Evolutionary conservation across 2,329 filamentous ascomycete species (phyloP).

Genomic region (Colletotrichum orbiculare): DNA sequence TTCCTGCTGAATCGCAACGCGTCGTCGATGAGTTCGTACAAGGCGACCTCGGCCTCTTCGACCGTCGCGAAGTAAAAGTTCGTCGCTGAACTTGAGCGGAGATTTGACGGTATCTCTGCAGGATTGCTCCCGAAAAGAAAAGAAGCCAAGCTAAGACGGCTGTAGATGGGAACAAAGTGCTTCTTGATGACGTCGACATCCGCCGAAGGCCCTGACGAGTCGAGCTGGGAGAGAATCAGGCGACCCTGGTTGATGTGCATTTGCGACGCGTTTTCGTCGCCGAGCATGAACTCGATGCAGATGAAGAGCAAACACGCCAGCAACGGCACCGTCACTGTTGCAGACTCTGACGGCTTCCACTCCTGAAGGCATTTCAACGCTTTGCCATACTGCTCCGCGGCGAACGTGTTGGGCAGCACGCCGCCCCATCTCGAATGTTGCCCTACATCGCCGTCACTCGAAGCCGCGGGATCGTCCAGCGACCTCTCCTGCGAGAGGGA

Average conservation of each 20-base stretch:
- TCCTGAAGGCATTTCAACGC: constrained; percentile 57
- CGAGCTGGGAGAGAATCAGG: constrained; percentile 51
- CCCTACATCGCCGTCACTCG: neutral
- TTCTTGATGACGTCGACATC: constrained; percentile 52
- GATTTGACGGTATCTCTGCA: constrained; percentile 47
- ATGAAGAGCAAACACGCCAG: constrained; percentile 63
- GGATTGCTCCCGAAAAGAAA: constrained; percentile 54
- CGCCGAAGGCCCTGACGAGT: constrained; percentile 38
- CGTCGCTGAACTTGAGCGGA: constrained; percentile 46
- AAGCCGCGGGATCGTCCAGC: neutral
- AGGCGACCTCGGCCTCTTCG: constrained; percentile 43
- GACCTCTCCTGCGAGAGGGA: constrained; percentile 30
- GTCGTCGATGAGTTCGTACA: constrained; percentile 55
- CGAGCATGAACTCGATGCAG: constrained; percentile 65
- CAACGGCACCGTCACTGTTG: constrained; percentile 47
- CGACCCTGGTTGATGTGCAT: constrained; percentile 57
- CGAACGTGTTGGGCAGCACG: constrained; percentile 42
- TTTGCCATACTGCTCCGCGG: constrained; percentile 59
- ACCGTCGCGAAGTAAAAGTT: constrained; percentile 46
- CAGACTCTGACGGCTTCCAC: constrained; percentile 42
- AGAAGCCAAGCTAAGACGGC: constrained; percentile 53
- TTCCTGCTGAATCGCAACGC: constrained; percentile 49
- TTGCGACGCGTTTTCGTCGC: constrained; percentile 58
- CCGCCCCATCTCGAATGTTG: neutral
- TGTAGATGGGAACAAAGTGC: constrained; percentile 56